Base-by-base conservation (phyloP, 2,329 filamentous ascomycete genomes). In the Botrytis deweyae region DNA sequence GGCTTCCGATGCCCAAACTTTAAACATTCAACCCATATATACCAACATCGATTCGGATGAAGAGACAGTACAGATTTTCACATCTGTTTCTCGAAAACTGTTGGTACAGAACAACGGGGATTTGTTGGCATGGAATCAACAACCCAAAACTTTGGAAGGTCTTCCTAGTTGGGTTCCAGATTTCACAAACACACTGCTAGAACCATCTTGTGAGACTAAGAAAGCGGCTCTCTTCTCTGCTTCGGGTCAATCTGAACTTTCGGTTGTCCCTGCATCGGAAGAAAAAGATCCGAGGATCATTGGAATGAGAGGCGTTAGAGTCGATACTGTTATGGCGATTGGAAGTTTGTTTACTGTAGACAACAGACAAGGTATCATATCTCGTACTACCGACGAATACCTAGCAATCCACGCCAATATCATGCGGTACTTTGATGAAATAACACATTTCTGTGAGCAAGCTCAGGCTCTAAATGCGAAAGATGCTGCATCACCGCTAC, bases 111-210 rank as follows among this genome's bases (percentile, higher is more conserved):
- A 36, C 16, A 69, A 65, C 46, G 68, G 55, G 7, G 71, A 71
- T 44, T 64, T 75, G 36, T 55, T 73, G 29, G 63, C 74, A 55
- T 75, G 73, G 64, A 59, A 64, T 73, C 66, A 59, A 40, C 67
- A 63, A 33, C 66, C 61, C 1, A 75, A 73, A 29, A 63, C n/a
- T 40, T 4, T 73, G 16, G 1, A 7, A 9, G 22, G 36, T 20
- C 66, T 75, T 38, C 73, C 70, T 8, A 70, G 69, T n/a, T 74
- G 73, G 74, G 72, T 70, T 63, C 74, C 74, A 1, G 72, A 75
- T 44, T 73, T 73, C 40, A 59, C 58, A 46, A 38, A 29, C 14
- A 29, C 66, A 42, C 58, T 63, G 16, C 16, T 63, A 40, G 10
- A 44, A 65, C 59, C 70, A 25, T 64, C 58, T 25, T 72, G 58